Evolutionary conservation across 106 monocot genomes (phyloP).

Genomic region (Alisma plantagoaquatica): DNA sequence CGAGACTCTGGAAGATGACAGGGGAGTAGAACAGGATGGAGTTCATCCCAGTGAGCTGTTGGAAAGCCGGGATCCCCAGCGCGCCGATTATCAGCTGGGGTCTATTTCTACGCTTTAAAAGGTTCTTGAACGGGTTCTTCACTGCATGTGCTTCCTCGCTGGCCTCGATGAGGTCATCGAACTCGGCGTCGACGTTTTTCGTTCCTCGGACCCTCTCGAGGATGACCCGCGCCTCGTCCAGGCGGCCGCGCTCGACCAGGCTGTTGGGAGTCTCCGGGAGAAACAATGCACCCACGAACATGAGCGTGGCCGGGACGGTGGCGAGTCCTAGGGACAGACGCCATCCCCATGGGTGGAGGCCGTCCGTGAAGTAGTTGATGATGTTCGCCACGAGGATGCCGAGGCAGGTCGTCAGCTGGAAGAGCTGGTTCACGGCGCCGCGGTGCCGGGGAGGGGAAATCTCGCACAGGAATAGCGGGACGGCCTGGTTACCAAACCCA

Average conservation of each 20-base stretch:
- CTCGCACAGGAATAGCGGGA: constrained; percentile 65
- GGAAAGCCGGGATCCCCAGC: constrained; percentile 43
- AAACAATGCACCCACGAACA: constrained; percentile 42
- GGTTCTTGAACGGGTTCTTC: constrained; percentile 45
- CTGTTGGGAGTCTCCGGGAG: constrained; percentile 50
- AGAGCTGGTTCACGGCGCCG: constrained; percentile 57
- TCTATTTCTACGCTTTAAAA: constrained; percentile 22
- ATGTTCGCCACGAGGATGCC: constrained; percentile 46
- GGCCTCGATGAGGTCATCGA: constrained; percentile 38
- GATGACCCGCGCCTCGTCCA: constrained; percentile 30
- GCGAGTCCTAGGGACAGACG: constrained; percentile 54
- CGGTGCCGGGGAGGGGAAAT: constrained; percentile 46
- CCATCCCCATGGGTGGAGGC: constrained; percentile 67
- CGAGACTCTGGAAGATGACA: constrained; percentile 51
- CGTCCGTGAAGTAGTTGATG: constrained; percentile 58
- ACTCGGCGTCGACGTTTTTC: constrained; percentile 29
- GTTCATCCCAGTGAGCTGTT: constrained; percentile 46
- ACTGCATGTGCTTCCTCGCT: constrained; percentile 32
- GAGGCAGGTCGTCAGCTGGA: constrained; percentile 39
- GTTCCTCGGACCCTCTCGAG: constrained; percentile 35
- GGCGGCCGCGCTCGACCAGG: constrained; percentile 34
- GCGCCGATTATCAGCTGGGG: constrained; percentile 48
- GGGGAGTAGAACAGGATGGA: constrained; percentile 45
- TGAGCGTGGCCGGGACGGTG: constrained; percentile 35
- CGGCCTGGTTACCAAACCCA: constrained; percentile 62